Conservation (phyloP, 2,329 filamentous ascomycete genomes). For the Aspergillus sp. region DNA sequence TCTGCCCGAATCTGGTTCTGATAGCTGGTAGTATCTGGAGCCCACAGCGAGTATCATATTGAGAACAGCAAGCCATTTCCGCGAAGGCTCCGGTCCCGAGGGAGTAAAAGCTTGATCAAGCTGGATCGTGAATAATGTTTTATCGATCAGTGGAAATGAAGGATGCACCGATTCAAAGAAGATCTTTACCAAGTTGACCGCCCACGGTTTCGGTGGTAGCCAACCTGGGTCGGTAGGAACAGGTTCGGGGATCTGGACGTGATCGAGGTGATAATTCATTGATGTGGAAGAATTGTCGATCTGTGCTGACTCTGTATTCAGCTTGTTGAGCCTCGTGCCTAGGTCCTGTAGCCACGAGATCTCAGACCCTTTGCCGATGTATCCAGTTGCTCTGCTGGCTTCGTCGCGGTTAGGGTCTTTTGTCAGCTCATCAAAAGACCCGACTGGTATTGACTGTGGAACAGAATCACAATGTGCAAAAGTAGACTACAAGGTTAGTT, state of each 20-base stretch:
- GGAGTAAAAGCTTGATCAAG: background rate
- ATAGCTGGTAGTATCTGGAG: conserved; percentile 32
- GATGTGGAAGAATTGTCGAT: background rate
- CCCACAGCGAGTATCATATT: conserved; percentile 44
- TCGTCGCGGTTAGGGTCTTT: background rate
- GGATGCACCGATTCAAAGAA: background rate
- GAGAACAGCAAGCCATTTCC: conserved; percentile 40
- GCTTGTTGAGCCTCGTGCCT: background rate
- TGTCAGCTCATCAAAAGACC: background rate
- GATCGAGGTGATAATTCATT: background rate
- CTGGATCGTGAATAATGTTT: background rate
- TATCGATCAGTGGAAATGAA: background rate
- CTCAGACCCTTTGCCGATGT: background rate
- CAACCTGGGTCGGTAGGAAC: background rate
- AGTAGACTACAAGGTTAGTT: background rate
- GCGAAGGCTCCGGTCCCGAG: conserved; percentile 22
- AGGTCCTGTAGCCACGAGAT: background rate
- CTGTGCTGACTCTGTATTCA: background rate
- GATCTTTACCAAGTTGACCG: background rate
- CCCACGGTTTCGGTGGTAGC: background rate
- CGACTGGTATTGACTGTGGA: background rate
- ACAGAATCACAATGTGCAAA: too few relatives aligned
- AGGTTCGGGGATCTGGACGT: background rate
- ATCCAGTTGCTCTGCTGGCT: background rate
- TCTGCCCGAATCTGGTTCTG: background rate